Percentiles rank a stretch among this genome's conserved stretches.
Evolutionary conservation across 2,329 filamentous ascomycete species (phyloP).

Genomic region (Trichoderma aggressivum): DNA sequence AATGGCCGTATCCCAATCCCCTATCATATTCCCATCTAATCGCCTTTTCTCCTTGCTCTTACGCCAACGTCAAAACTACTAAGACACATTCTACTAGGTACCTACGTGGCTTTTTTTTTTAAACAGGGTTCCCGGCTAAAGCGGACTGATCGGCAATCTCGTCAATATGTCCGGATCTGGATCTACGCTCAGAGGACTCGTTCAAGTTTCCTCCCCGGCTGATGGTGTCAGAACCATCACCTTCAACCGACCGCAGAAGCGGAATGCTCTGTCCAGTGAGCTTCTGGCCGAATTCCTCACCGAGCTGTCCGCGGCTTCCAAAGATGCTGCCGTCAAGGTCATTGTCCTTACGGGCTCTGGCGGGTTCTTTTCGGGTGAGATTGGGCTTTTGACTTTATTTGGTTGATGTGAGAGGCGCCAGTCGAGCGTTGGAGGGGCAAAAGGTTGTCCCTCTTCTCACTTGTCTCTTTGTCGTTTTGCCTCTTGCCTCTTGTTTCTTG

Average conservation of each 20-base stretch:
- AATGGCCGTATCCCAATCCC: background rate
- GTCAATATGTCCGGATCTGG: constrained; percentile 19
- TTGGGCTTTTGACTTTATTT: background rate
- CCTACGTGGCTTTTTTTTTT: background rate
- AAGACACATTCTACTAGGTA: background rate
- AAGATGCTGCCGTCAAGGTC: constrained; percentile 29
- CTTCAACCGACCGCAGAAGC: constrained; percentile 53
- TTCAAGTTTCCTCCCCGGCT: constrained; percentile 22
- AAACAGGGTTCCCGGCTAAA: constrained; percentile 6
- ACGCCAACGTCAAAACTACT: background rate
- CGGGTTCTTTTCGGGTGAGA: constrained; percentile 25
- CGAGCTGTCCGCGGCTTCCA: constrained; percentile 25
- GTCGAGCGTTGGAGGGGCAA: background rate
- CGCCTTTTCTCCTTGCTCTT: constrained; percentile 4
- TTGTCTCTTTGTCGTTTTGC: background rate
- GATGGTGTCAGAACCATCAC: constrained; percentile 45
- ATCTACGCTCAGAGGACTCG: constrained; percentile 19
- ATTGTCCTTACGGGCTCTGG: constrained; percentile 38
- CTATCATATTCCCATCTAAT: constrained; percentile 3
- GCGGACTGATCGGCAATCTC: constrained; percentile 2
- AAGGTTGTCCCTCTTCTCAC: background rate
- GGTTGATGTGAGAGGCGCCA: background rate
- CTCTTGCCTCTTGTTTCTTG: background rate
- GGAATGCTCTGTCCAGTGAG: constrained; percentile 54
- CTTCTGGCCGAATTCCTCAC: constrained; percentile 46